A percentile compares a stretch with the other conserved stretches of the same genome.
Evolutionary conservation across 805 yeast species (phyloP).

Genomic region (Wickerhamomyces queroliae): DNA sequence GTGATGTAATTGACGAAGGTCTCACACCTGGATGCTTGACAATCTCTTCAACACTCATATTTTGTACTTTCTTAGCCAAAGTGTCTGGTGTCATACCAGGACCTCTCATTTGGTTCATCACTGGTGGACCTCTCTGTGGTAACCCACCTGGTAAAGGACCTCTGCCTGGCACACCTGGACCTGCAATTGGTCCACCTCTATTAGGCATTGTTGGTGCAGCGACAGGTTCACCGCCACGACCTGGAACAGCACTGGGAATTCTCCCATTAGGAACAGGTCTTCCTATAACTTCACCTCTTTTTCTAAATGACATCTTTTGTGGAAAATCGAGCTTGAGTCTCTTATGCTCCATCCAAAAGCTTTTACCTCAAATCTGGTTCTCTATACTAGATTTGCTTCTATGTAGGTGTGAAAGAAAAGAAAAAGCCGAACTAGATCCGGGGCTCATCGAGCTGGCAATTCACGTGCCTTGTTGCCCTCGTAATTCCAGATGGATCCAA

Average conservation of each 20-base stretch:
- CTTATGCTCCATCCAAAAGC: not conserved
- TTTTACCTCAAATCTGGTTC: too few species aligned
- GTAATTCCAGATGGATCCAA: too few species aligned
- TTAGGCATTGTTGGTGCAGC: not conserved
- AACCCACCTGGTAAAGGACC: not conserved
- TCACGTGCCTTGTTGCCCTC: too few species aligned
- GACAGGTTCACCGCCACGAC: constrained; percentile 9
- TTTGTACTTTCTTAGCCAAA: constrained; percentile 4
- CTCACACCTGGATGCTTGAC: constrained; percentile 46
- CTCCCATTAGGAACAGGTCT: constrained; percentile 9
- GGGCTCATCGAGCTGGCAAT: too few species aligned
- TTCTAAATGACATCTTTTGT: constrained; percentile 48
- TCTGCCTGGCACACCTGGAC: constrained; percentile 11
- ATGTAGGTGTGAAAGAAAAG: not conserved
- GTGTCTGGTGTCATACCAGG: constrained; percentile 1
- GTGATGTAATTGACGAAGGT: constrained; percentile 72
- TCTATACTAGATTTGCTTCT: too few species aligned
- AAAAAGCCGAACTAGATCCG: not conserved
- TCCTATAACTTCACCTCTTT: constrained; percentile 45
- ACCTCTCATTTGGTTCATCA: not conserved
- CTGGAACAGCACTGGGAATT: constrained; percentile 15
- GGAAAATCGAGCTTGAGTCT: not conserved
- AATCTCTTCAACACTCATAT: constrained; percentile 10
- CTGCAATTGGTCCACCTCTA: not conserved
- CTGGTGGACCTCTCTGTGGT: constrained; percentile 6